A percentile compares a stretch with the other conserved stretches of the same genome.
phyloP scores from a whole-genome alignment of 2,329 filamentous ascomycete genomes.

The Aspergillus aculeatus region DNA sequence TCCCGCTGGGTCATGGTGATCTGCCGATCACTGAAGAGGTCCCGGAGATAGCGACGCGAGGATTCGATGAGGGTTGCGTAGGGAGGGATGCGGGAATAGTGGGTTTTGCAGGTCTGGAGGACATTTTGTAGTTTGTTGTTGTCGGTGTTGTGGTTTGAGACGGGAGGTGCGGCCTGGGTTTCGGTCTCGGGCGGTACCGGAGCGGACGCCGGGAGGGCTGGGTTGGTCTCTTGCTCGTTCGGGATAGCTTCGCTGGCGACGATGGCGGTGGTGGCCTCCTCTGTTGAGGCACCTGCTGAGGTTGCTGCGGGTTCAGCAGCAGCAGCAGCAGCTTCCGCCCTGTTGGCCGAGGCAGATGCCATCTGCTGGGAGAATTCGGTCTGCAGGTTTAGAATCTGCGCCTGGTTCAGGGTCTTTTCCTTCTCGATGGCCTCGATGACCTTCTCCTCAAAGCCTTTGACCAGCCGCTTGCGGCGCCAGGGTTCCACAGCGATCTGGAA shows the following conservation, averaged over 20 bases:
- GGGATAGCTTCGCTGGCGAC: background rate
- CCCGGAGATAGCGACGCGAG: slow-evolving; percentile 53
- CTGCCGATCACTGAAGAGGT: slow-evolving; percentile 65
- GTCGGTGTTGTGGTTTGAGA: background rate
- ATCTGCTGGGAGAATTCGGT: background rate
- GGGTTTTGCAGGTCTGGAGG: slow-evolving; percentile 23
- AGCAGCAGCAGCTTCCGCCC: background rate
- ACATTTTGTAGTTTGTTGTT: slow-evolving; percentile 7
- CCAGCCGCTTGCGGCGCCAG: slow-evolving; percentile 78
- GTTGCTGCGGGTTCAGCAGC: slow-evolving; percentile 1
- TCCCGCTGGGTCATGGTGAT: slow-evolving; percentile 68
- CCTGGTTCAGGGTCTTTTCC: slow-evolving; percentile 50
- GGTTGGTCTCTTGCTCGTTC: background rate
- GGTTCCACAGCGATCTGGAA: slow-evolving; percentile 90
- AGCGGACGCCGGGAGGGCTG: background rate
- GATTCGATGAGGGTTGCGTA: slow-evolving; percentile 34
- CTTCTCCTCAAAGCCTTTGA: slow-evolving; percentile 78
- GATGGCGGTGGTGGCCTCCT: background rate
- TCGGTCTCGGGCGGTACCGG: background rate
- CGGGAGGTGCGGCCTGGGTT: background rate
- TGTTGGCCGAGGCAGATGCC: background rate
- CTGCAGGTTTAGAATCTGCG: slow-evolving; percentile 10
- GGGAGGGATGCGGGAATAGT: slow-evolving; percentile 23
- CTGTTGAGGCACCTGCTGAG: slow-evolving; percentile 3
- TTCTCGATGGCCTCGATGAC: slow-evolving; percentile 69